Conservation (phyloP, 805 yeast species). For the Millerozyma miso region DNA sequence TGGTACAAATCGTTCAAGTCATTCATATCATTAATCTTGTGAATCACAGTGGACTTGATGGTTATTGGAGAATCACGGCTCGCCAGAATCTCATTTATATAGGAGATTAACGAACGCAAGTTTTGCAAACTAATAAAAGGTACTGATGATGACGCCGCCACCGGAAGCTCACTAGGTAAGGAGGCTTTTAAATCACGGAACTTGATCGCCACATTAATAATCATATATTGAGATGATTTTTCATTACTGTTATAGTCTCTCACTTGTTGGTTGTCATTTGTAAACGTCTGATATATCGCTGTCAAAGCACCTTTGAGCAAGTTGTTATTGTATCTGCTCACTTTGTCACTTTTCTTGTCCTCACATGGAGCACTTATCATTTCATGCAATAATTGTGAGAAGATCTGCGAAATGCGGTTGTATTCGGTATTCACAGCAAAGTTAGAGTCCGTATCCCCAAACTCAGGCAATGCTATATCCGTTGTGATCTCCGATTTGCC, state of each 20-base stretch:
- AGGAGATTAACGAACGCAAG: conserved; percentile 57
- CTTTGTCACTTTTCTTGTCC: conserved; percentile 1
- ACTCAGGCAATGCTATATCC: conserved; percentile 64
- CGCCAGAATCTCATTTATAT: conserved; percentile 42
- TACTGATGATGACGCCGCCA: conserved; percentile 46
- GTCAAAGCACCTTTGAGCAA: conserved; percentile 37
- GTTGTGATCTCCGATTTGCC: conserved; percentile 69
- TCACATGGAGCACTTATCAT: conserved; percentile 14
- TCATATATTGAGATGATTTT: conserved; percentile 42
- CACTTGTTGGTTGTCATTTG: conserved; percentile 1
- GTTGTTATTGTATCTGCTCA: conserved; percentile 12
- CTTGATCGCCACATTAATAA: conserved; percentile 62
- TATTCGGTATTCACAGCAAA: conserved; percentile 13
- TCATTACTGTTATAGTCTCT: neutral
- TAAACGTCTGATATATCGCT: conserved; percentile 39
- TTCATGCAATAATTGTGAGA: conserved; percentile 25
- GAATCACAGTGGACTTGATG: conserved; percentile 38
- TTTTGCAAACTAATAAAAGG: conserved; percentile 58
- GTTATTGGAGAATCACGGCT: conserved; percentile 24
- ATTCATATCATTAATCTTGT: conserved; percentile 36
- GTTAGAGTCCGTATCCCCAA: conserved; percentile 15
- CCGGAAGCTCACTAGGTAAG: conserved; percentile 45
- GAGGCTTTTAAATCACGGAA: conserved; percentile 60
- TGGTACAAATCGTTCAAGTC: conserved; percentile 33
- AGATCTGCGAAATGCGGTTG: conserved; percentile 21